Base-by-base conservation (phyloP, 1,284 basidiomycete species). In the Tilletiopsis washingtonensis region DNA sequence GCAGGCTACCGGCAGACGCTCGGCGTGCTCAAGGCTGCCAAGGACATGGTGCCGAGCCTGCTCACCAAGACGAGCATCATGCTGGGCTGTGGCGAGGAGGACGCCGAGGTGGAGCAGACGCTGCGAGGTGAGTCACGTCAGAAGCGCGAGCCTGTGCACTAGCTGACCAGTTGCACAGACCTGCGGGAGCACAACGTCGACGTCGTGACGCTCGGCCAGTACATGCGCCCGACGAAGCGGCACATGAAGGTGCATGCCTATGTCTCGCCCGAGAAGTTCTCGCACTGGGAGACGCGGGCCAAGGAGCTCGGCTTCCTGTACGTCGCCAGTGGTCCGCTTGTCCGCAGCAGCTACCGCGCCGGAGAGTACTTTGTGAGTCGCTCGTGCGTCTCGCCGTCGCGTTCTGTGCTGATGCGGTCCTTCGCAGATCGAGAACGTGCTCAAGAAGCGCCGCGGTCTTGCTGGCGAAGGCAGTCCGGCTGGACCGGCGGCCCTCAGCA, bases 221-320 rank as follows among this genome's bases (percentile, higher is more conserved):
- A 99, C 76, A 98, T 99, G 94, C 84, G 94, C 40, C 94, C 94
- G 1, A 98, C 94, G 1, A 98, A 98, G 76, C 81, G 85, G 27
- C 94, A 98, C 75, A 98, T 99, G 94, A 98, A 97, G 75, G 94
- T 99, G 5, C 84, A 90, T 61, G 85, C 88, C 20, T 99, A 99
- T 69, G 90, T 98, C 15, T 81, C 87, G 56, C 94, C 94, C 0
- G 81, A 82, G 2, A 91, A 96, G 74, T 99, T 97, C 67, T 85
- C 88, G 51, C 78, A 81, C 53, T 99, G 93, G 93, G 90, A 87
- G 74, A 77, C 81, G 62, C 78, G 86, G 14, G 93, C 94, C 11
- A 88, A 97, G 70, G 81, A 83, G 53, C 83, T 96, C 79, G 91
- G 93, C 34, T 99, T 99, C 80, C 73, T 97, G 45, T 99, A 98